Evolutionary conservation across 345 rosid genomes (phyloP).

Genomic region (Noccaea caerulescens): DNA sequence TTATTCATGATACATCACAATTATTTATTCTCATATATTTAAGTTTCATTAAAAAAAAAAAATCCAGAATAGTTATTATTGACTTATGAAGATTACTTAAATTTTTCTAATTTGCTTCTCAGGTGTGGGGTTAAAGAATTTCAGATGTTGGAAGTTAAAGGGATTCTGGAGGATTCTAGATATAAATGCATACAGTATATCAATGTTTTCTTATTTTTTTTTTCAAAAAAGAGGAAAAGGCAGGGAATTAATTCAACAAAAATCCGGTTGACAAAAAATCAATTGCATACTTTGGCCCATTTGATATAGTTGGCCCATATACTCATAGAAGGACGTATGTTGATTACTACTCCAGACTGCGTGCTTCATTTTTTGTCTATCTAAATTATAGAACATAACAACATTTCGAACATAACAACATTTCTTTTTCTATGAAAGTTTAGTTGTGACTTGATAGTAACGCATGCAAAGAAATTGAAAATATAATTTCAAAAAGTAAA

Average conservation of each 20-base stretch:
- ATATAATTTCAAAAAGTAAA: not conserved
- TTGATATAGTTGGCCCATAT: slow-evolving; percentile 1
- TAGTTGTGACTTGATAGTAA: not conserved
- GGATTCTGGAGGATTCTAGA: not conserved
- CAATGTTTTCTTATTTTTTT: no score
- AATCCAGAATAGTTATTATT: not conserved
- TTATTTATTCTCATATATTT: not conserved
- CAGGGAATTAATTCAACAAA: not conserved
- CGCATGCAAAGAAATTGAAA: not conserved
- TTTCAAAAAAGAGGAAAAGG: not conserved
- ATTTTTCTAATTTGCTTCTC: not conserved
- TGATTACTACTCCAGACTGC: not conserved
- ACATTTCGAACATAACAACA: not conserved
- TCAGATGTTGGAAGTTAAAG: not conserved
- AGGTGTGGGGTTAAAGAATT: not conserved
- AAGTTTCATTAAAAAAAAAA: not conserved
- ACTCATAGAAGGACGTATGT: not conserved
- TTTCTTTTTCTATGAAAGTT: not conserved
- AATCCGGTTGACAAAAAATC: not conserved
- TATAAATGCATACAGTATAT: no score
- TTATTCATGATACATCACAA: not conserved
- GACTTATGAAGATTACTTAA: not conserved
- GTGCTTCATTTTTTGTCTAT: not conserved
- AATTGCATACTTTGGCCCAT: slow-evolving; percentile 1
- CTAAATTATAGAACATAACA: not conserved